Conservation (phyloP, 202 grass and related monocot genomes). For the Hordeum pubiflorum region DNA sequence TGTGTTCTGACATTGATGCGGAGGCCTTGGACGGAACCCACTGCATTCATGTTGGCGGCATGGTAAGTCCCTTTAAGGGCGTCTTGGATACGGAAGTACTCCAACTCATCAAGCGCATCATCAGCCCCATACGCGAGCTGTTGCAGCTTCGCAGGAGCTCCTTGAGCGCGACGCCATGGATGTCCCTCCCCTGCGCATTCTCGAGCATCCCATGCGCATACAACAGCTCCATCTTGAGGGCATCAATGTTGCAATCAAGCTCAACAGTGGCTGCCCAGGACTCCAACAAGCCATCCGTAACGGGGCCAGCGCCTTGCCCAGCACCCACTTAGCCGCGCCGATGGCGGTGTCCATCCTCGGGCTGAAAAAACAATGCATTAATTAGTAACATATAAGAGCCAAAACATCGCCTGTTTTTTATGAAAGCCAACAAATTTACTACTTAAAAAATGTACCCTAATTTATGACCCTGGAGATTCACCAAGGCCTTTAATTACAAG, state of each 20-base stretch:
- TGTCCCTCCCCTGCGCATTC: background rate
- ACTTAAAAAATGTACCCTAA: too few relatives aligned
- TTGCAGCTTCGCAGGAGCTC: constrained; percentile 3
- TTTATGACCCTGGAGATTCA: too few relatives aligned
- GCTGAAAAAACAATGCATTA: too few relatives aligned
- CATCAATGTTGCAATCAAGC: constrained; percentile 4
- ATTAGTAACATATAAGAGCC: too few relatives aligned
- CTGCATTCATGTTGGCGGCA: background rate
- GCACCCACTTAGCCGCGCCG: background rate
- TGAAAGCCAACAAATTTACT: too few relatives aligned
- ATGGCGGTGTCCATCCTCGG: background rate
- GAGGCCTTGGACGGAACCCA: background rate
- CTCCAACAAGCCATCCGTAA: background rate
- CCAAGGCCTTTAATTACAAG: too few relatives aligned
- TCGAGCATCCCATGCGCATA: constrained; percentile 7
- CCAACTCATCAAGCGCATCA: constrained; percentile 33
- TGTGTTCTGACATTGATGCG: background rate
- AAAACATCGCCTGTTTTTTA: too few relatives aligned
- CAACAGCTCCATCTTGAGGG: background rate
- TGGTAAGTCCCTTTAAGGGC: background rate
- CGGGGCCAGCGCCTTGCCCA: constrained; percentile 12
- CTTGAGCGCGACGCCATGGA: background rate
- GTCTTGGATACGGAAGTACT: constrained; percentile 24
- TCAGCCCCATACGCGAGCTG: constrained; percentile 6
- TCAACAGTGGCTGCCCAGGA: constrained; percentile 13